phyloP scores from a whole-genome alignment of 164 flowering plant species.

The Umbellularia californica region DNA sequence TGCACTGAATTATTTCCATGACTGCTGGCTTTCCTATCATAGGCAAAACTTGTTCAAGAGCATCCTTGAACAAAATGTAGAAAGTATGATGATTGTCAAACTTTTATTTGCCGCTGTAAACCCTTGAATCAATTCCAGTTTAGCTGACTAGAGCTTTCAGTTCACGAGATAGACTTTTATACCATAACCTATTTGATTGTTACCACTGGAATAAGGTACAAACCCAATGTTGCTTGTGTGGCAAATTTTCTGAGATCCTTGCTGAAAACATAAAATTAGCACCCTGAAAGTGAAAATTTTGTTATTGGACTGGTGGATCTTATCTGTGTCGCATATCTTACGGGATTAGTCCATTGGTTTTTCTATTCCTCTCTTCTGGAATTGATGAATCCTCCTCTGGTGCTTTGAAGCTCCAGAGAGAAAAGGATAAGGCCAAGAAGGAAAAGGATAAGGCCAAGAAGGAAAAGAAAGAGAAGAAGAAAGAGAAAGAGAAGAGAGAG shows the following conservation, averaged over 20 bases:
- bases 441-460: too few relatives aligned
- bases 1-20: too few relatives aligned
- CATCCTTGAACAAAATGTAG: too few relatives aligned
- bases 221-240: background rate
- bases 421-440: conserved; percentile 30
- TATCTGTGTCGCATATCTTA: background rate
- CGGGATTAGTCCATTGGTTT: background rate
- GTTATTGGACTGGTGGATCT: background rate
- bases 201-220: too few relatives aligned
- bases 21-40: too few relatives aligned
- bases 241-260: background rate
- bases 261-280: background rate
- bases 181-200: too few relatives aligned
- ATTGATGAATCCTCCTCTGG: conserved; percentile 36
- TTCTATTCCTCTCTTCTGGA: conserved; percentile 6
- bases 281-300: background rate
- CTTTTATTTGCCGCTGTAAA: too few relatives aligned
- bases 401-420: conserved; percentile 57
- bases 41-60: too few relatives aligned
- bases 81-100: too few relatives aligned
- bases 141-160: too few relatives aligned
- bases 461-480: conserved; percentile 19
- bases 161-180: too few relatives aligned
- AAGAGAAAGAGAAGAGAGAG: conserved; percentile 10
- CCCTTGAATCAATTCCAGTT: too few relatives aligned